Percentiles rank a stretch among this genome's conserved stretches.
phyloP scores from a whole-genome alignment of 176 grass and related monocot species.

The bread wheat (Triticum aestivum) region DNA sequence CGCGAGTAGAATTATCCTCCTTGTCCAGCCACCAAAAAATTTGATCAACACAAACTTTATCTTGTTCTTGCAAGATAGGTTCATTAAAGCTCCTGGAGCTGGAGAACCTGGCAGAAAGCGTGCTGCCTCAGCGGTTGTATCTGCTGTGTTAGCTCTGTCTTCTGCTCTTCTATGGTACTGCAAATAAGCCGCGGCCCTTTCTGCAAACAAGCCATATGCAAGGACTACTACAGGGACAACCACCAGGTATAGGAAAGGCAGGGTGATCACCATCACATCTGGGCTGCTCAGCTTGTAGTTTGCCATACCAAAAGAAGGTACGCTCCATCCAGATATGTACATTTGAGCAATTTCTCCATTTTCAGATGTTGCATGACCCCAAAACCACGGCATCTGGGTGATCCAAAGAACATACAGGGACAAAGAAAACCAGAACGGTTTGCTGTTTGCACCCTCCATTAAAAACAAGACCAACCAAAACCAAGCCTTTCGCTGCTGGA shows the following conservation, averaged over 20 bases:
- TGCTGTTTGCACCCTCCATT: conserved; percentile 71
- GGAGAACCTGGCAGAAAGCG: conserved; percentile 3
- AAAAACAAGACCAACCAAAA: conserved; percentile 67
- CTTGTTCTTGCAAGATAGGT: conserved; percentile 1
- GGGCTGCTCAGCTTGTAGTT: conserved; percentile 48
- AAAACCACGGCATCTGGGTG: conserved; percentile 83
- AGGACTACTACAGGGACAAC: conserved; percentile 51
- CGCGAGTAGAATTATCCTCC: conserved; percentile 45
- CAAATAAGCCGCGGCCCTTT: conserved; percentile 44
- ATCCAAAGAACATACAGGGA: conserved; percentile 65
- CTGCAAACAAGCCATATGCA: conserved; percentile 63
- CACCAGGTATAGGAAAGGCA: conserved; percentile 86
- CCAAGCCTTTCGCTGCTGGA: conserved; percentile 38
- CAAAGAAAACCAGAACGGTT: conserved; percentile 52
- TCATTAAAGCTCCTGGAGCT: background rate
- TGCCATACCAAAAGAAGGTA: conserved; percentile 26
- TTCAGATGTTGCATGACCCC: conserved; percentile 68
- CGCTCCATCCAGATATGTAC: conserved; percentile 75
- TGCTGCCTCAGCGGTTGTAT: background rate
- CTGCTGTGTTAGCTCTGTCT: background rate
- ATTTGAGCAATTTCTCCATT: conserved; percentile 67
- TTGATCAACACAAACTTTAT: background rate
- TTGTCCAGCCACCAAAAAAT: conserved; percentile 42
- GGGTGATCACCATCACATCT: conserved; percentile 75
- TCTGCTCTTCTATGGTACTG: conserved; percentile 22